phyloP scores from a whole-genome alignment of 169 alveolate genomes.

The Plasmodium chabaudi region DNA sequence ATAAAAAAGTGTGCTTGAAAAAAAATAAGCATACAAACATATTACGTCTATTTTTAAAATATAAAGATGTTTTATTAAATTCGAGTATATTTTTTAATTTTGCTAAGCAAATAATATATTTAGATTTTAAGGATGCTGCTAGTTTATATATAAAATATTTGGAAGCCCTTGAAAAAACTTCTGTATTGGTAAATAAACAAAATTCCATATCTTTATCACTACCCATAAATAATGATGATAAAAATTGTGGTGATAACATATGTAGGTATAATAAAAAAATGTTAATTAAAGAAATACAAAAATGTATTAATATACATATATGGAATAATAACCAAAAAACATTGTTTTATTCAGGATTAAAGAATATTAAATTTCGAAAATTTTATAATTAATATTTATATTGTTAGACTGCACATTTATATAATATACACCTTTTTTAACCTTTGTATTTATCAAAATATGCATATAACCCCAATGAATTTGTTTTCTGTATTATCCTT shows the following conservation, averaged over 20 bases:
- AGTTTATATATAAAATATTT: constrained; percentile 40
- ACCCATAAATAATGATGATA: not conserved
- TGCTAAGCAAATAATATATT: constrained; percentile 25
- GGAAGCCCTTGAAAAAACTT: not conserved
- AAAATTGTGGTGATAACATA: not conserved
- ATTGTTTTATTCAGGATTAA: constrained; percentile 9
- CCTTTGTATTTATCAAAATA: not conserved
- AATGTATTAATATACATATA: constrained; percentile 33
- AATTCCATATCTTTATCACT: not conserved
- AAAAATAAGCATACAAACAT: constrained; percentile 17
- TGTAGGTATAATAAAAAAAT: constrained; percentile 1
- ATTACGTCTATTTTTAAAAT: constrained; percentile 18
- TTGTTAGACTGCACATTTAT: not conserved
- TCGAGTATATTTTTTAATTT: constrained; percentile 30
- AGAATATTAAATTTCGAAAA: constrained; percentile 49
- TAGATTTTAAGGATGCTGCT: constrained; percentile 42
- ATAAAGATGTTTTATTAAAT: constrained; percentile 18
- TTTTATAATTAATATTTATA: constrained; percentile 40
- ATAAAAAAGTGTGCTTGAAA: not conserved
- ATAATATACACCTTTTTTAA: not conserved
- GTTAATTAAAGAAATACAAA: constrained; percentile 42
- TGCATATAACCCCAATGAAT: not conserved
- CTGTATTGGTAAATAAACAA: not conserved
- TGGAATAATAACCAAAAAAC: constrained; percentile 44
- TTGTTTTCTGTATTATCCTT: too few relatives aligned